Evolutionary conservation across 1,139 yeast genomes (phyloP), one percentile per base, ranked within the genome.

Genomic region (Debaryomyces subglobosus): DNA sequence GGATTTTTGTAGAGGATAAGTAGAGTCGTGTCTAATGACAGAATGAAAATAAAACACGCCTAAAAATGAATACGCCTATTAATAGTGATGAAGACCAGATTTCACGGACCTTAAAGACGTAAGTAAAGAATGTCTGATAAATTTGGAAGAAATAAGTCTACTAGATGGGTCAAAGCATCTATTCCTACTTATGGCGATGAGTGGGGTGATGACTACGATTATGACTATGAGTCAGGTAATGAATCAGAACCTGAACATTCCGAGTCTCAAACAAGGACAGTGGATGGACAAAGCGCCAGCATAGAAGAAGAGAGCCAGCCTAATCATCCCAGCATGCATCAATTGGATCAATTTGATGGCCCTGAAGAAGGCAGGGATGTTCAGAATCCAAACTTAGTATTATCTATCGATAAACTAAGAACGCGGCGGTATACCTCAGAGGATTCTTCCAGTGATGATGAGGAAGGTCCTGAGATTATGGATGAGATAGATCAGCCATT

Each of bases 101-200:
- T 20, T 20, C 5, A 23, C 12, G 39, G 20, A 20, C 29, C 20
- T 15, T 21, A 6, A 39, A 39, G 35, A 4, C 15, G 15, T 18
- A 13, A 45, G 45, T n/a, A 12, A 12, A 27, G 30, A 48, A 74
- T 72, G 78, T 53, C 71, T 6, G 81, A 76, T 48, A 67, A 76
- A 46, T 76, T 82, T 47, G 82, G 69, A 29, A 77, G 87, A 61
- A 81, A 79, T 59, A 77, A 78, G 54, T 81, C 86, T n/a, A 74
- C 82, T n/a, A 68, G 88, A 45, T 82, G 87, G 87, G 82, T 72
- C 2, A 79, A 79, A 53, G 84, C 84, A 2, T 68, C 81, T 1
- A 78, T 77, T 23, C 85, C 85, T 3, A 68, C 77, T 15, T 83
- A 82, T 56, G 86, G 86, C 6, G 82, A 81, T 33, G 86, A 78